Percentiles rank a stretch among this genome's conserved stretches.
These are phyloP conservation scores for Penicillium fuscoglaucum DNA, from an alignment of 2,329 filamentous ascomycete genomes.

Conservation along the genomic window DNA sequence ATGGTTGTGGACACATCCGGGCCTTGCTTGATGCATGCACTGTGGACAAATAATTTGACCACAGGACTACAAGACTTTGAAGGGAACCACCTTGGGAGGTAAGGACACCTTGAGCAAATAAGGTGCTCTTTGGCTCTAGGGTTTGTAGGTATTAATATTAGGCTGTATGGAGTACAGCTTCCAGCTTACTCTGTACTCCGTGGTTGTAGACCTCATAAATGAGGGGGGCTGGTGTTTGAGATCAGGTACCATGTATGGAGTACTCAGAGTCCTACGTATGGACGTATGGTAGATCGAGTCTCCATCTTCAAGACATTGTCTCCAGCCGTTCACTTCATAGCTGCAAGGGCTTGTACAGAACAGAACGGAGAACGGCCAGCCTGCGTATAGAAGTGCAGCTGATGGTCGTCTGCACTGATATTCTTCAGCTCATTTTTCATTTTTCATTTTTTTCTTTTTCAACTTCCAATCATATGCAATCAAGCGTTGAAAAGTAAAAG, in stretches of 20 bases:
- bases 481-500: neutral
- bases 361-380: neutral
- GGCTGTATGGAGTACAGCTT: neutral
- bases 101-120: neutral
- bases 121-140: neutral
- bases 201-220: neutral
- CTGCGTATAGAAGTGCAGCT: conserved; percentile 5
- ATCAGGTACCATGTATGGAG: conserved; percentile 2
- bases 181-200: neutral
- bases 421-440: neutral
- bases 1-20: conserved; percentile 12
- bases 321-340: conserved; percentile 2
- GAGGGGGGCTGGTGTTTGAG: conserved; percentile 4
- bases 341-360: conserved; percentile 17
- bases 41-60: conserved; percentile 2
- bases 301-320: conserved; percentile 7
- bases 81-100: neutral
- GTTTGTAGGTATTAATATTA: neutral
- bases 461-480: neutral
- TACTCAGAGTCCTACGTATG: neutral
- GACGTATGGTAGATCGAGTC: conserved; percentile 9
- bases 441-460: neutral
- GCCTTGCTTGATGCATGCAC: conserved; percentile 25
- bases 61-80: neutral
- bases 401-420: neutral